Evolutionary conservation across 192 early-diverging fungal genomes (phyloP).

Genomic region (Coemansia sp.): DNA sequence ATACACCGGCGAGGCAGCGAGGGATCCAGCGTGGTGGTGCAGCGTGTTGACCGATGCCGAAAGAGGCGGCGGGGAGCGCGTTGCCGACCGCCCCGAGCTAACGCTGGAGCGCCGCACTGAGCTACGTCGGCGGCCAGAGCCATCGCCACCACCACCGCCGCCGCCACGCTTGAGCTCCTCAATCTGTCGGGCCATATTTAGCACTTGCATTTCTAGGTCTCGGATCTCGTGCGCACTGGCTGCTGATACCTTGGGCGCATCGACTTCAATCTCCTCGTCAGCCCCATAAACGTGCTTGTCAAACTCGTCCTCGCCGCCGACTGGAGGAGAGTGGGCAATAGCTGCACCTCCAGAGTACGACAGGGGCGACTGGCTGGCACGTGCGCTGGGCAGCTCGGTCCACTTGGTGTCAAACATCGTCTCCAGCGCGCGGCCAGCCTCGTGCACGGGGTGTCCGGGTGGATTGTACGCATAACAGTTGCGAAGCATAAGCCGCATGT

Average conservation of each 20-base stretch:
- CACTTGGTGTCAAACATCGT: constrained; percentile 78
- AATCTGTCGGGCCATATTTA: constrained; percentile 51
- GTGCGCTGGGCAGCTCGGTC: constrained; percentile 50
- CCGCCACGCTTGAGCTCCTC: constrained; percentile 49
- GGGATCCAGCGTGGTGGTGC: constrained; percentile 21
- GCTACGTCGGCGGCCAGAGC: constrained; percentile 31
- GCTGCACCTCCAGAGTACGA: constrained; percentile 28
- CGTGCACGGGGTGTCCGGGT: constrained; percentile 63
- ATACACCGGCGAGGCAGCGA: constrained; percentile 24
- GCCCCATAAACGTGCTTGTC: constrained; percentile 49
- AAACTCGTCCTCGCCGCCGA: constrained; percentile 48
- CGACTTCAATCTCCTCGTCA: constrained; percentile 47
- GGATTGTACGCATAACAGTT: constrained; percentile 88
- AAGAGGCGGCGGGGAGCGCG: constrained; percentile 31
- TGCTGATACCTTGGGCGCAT: constrained; percentile 35
- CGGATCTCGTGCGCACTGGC: constrained; percentile 45
- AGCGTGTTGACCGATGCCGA: constrained; percentile 26
- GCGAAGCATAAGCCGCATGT: constrained; percentile 75
- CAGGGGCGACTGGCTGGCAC: constrained; percentile 32
- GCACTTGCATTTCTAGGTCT: constrained; percentile 49
- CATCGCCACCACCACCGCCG: background rate
- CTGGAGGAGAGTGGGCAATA: constrained; percentile 41
- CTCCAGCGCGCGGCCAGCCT: constrained; percentile 70
- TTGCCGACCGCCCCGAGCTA: constrained; percentile 44
- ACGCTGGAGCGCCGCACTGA: constrained; percentile 48